A percentile compares a stretch with the other conserved stretches of the same genome.
These are phyloP conservation scores for Leucoagaricus sp. DNA, from an alignment of 1,284 basidiomycete genomes.

Conservation along the genomic window DNA sequence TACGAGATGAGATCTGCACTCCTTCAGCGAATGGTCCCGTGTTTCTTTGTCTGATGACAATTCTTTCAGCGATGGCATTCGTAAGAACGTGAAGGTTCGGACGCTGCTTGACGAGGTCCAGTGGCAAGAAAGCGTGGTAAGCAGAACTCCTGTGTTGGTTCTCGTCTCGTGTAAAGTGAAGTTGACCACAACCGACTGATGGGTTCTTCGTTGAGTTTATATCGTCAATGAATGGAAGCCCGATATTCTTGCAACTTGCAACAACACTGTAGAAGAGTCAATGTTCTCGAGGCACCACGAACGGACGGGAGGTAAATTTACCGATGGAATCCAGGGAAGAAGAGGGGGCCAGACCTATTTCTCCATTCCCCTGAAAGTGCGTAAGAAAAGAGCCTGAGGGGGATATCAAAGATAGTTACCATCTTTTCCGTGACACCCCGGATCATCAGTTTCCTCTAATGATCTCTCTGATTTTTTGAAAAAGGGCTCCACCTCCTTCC, in stretches of 20 bases:
- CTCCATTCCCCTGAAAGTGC: neutral
- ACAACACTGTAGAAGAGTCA: neutral
- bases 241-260: conserved; percentile 5
- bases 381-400: neutral
- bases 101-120: neutral
- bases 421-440: conserved; percentile 3
- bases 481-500: conserved; percentile 7
- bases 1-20: neutral
- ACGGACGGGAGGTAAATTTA: neutral
- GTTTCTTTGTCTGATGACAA: neutral
- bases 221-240: conserved; percentile 1
- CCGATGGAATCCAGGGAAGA: neutral
- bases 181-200: neutral
- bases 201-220: conserved; percentile 4
- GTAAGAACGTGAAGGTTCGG: conserved; percentile 8
- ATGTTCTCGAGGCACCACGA: neutral
- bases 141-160: conserved; percentile 7
- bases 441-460: neutral
- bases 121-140: conserved; percentile 8
- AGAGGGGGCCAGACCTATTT: conserved; percentile 3
- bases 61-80: neutral
- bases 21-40: conserved; percentile 2
- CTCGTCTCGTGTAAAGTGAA: conserved; percentile 8
- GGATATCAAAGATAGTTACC: neutral
- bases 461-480: conserved; percentile 10